Evolutionary conservation across 345 rosid genomes (phyloP).

Genomic region (Eucalyptus lansdowneana): DNA sequence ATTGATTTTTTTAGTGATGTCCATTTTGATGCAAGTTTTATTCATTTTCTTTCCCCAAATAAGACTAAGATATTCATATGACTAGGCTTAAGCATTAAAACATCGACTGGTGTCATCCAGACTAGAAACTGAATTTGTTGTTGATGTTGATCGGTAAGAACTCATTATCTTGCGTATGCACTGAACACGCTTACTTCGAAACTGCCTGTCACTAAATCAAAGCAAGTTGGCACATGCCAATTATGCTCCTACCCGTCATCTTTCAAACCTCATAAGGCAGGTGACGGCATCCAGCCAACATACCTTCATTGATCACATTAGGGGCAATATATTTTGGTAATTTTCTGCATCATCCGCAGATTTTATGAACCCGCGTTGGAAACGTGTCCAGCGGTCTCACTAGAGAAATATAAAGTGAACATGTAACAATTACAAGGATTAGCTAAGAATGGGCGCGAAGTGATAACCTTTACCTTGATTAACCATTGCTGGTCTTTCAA

Average conservation of each 20-base stretch:
- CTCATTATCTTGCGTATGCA: not conserved
- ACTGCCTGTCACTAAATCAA: not conserved
- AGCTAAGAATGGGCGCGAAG: not conserved
- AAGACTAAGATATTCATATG: not conserved
- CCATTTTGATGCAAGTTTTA: not conserved
- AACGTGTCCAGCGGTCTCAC: not conserved
- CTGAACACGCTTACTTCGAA: not conserved
- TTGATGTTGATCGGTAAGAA: not conserved
- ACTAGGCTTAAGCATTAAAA: not conserved
- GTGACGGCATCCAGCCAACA: not conserved
- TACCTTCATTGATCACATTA: not conserved
- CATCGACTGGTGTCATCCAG: not conserved
- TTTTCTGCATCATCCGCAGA: not conserved
- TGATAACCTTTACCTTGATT: not conserved
- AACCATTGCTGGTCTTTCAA: no score
- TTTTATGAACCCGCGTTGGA: no score
- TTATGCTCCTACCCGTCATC: no score
- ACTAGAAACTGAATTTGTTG: not conserved
- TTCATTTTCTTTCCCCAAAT: not conserved
- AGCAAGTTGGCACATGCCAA: rapidly evolving
- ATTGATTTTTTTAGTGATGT: not conserved
- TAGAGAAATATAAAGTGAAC: not conserved
- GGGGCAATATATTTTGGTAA: not conserved
- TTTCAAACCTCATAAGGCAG: not conserved
- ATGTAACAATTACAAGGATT: not conserved